phyloP scores from a whole-genome alignment of 495 filamentous ascomycete genomes.

The Aspergillus heteromorphus region DNA sequence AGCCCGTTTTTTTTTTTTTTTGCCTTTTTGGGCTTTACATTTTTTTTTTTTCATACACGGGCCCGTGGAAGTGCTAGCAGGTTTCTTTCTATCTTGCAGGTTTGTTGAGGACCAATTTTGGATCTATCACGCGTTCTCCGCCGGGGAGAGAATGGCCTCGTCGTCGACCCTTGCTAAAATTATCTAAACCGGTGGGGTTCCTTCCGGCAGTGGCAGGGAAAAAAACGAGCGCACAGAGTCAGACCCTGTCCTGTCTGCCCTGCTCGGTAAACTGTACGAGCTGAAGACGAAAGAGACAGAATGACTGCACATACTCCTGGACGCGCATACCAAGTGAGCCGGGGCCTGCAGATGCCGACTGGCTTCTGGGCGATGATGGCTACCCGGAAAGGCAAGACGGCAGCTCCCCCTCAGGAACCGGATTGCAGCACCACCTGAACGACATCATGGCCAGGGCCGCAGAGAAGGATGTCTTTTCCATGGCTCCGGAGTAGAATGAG shows the following conservation, averaged over 20 bases:
- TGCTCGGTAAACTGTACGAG: no score
- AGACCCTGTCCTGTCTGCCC: no score
- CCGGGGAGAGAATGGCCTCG: not conserved
- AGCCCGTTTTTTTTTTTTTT: conserved; percentile 7
- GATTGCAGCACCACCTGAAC: not conserved
- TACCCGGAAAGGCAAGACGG: not conserved
- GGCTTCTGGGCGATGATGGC: not conserved
- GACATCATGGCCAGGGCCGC: not conserved
- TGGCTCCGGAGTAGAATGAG: no score
- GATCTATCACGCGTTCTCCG: conserved; percentile 14
- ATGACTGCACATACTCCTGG: not conserved
- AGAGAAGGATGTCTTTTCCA: not conserved
- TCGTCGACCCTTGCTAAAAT: conserved; percentile 8
- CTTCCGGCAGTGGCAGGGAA: not conserved
- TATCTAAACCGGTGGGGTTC: not conserved
- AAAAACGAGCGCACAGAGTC: not conserved
- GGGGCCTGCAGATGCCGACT: not conserved
- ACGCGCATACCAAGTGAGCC: not conserved
- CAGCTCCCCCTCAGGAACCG: not conserved
- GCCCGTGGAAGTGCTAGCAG: conserved; percentile 5
- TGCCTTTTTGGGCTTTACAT: no score
- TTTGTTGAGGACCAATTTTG: conserved; percentile 14
- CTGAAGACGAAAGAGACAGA: not conserved
- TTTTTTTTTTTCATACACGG: conserved; percentile 4
- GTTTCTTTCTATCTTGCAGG: conserved; percentile 2